These are phyloP conservation scores for Teratosphaeria epicoccoides DNA, from an alignment of 2,329 filamentous ascomycete genomes.

Conservation along the genomic window DNA sequence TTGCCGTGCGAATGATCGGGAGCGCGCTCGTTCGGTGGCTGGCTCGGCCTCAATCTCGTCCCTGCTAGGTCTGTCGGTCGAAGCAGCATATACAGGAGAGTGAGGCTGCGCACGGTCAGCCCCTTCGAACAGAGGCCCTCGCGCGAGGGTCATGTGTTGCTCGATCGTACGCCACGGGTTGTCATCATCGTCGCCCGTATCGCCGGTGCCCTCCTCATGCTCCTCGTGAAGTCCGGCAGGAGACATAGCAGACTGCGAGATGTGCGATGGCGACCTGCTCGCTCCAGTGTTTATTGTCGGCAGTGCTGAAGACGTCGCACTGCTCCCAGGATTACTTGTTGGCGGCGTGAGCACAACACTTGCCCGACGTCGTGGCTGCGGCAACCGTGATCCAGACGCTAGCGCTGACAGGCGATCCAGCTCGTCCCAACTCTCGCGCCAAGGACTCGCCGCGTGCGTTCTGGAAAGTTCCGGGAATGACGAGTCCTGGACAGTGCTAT, in stretches of 20 bases:
- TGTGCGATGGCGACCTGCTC: not conserved
- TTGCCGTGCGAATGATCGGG: conserved; percentile 11
- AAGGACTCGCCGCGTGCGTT: conserved; percentile 13
- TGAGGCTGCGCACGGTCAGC: conserved; percentile 14
- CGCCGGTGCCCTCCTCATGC: conserved; percentile 18
- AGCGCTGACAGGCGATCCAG: not conserved
- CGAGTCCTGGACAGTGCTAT: conserved; percentile 17
- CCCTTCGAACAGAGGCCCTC: conserved; percentile 26
- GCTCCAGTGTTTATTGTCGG: not conserved
- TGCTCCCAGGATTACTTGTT: conserved; percentile 3
- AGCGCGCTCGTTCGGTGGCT: conserved; percentile 8
- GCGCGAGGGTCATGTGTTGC: conserved; percentile 32
- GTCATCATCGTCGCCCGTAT: conserved; percentile 22
- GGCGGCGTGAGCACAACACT: conserved; percentile 30
- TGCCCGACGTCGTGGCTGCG: conserved; percentile 29
- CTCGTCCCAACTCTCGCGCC: not conserved
- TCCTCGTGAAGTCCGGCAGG: not conserved
- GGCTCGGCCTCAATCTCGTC: conserved; percentile 9
- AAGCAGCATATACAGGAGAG: conserved; percentile 9
- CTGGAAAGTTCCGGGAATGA: conserved; percentile 19
- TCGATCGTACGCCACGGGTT: conserved; percentile 40
- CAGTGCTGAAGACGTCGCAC: not conserved
- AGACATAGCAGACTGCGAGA: not conserved
- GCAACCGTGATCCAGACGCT: not conserved
- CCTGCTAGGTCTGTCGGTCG: conserved; percentile 4